Percentiles rank a stretch among this genome's conserved stretches.
Conservation (phyloP, 345 rosid genomes). For the Alliaria petiolata region DNA sequence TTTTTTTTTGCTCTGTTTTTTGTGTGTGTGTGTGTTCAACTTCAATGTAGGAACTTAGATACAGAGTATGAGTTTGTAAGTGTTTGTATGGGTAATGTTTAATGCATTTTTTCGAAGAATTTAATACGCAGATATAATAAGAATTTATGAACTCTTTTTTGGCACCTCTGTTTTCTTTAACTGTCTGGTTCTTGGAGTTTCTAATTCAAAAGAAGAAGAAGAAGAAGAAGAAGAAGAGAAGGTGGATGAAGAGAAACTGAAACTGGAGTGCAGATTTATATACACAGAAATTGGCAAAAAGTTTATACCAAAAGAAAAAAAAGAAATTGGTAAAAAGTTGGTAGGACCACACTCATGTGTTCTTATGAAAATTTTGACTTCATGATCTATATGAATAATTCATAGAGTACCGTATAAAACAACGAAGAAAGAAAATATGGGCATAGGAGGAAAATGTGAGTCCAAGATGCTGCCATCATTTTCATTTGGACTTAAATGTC, state of each 20-base stretch:
- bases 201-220: neutral
- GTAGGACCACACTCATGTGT: constrained; percentile 9
- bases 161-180: neutral
- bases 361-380: neutral
- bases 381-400: constrained; percentile 2
- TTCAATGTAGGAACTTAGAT: neutral
- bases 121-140: neutral
- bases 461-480: constrained; percentile 24
- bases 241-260: constrained; percentile 14
- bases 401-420: neutral
- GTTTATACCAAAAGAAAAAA: neutral
- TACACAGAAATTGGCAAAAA: constrained; percentile 9
- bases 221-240: neutral
- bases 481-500: constrained; percentile 18
- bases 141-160: neutral
- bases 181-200: neutral
- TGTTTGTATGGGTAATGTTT: neutral
- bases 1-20: neutral
- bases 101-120: neutral
- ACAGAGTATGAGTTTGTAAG: neutral
- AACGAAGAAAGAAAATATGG: neutral
- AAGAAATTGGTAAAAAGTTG: constrained; percentile 4
- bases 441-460: neutral
- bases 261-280: constrained; percentile 17
- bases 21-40: neutral